Evolutionary conservation across 495 filamentous ascomycete genomes (phyloP).

Genomic region (Aspergillus baeticus): DNA sequence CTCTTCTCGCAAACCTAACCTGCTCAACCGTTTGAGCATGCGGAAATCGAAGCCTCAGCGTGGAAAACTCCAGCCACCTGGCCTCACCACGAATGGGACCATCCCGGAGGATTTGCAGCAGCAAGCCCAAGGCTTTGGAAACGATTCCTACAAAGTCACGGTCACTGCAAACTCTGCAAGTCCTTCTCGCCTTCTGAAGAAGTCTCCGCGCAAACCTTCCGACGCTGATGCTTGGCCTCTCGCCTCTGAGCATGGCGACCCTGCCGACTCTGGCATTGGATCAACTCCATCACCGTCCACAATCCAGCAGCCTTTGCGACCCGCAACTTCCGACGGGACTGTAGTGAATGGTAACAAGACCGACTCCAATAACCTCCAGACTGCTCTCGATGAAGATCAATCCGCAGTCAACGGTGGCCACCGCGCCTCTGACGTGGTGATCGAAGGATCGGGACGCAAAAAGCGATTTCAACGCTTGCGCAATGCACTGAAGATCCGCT

Average conservation of each 20-base stretch:
- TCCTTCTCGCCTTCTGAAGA: conserved; percentile 32
- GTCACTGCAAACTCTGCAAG: conserved; percentile 23
- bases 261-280: conserved; percentile 13
- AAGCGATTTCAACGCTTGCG: conserved; percentile 50
- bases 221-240: conserved; percentile 33
- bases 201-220: conserved; percentile 22
- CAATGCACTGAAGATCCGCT: conserved; percentile 47
- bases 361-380: background rate
- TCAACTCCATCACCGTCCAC: conserved; percentile 12
- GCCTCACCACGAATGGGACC: conserved; percentile 30
- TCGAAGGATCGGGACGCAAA: conserved; percentile 43
- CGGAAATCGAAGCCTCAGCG: conserved; percentile 38
- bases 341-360: conserved; percentile 11
- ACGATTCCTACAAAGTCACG: conserved; percentile 11
- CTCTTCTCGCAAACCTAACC: conserved; percentile 30
- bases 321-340: conserved; percentile 17
- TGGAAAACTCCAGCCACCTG: conserved; percentile 28
- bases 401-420: background rate
- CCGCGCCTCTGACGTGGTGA: conserved; percentile 34
- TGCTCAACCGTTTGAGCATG: conserved; percentile 43
- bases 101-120: conserved; percentile 36
- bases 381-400: conserved; percentile 1
- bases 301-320: conserved; percentile 6
- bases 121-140: conserved; percentile 24
- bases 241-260: conserved; percentile 13